Evolutionary conservation across 352 stramenopile species (phyloP).

Genomic region (Pythium vanterpoolii): DNA sequence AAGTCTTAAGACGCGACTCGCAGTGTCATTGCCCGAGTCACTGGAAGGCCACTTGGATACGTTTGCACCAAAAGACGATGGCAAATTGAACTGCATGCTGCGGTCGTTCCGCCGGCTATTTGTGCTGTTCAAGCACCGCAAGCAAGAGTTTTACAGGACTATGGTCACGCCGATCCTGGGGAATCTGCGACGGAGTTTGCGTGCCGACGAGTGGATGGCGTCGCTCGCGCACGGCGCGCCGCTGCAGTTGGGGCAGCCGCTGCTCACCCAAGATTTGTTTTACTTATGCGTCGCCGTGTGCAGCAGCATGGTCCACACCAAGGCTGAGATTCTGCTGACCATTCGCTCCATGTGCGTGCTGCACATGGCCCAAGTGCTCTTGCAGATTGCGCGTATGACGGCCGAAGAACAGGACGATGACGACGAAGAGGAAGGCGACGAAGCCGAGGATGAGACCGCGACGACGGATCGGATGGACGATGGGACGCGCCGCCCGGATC

Average conservation of each 20-base stretch:
- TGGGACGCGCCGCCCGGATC: conserved; percentile 31
- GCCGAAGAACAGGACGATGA: conserved; percentile 60
- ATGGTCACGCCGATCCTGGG: conserved; percentile 47
- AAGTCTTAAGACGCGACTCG: conserved; percentile 56
- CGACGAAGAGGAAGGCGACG: conserved; percentile 23
- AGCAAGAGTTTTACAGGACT: conserved; percentile 45
- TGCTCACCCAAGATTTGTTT: conserved; percentile 75
- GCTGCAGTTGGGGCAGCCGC: conserved; percentile 49
- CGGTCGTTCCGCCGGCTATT: conserved; percentile 51
- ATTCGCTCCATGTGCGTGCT: conserved; percentile 76
- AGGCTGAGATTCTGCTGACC: conserved; percentile 75
- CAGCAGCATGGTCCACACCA: conserved; percentile 72
- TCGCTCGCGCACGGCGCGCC: conserved; percentile 43
- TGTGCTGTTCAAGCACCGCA: conserved; percentile 53
- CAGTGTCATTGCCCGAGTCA: conserved; percentile 61
- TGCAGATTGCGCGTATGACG: conserved; percentile 54
- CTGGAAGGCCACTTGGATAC: conserved; percentile 65
- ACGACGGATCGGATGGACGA: conserved; percentile 19
- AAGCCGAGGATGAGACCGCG: conserved; percentile 18
- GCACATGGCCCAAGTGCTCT: conserved; percentile 73
- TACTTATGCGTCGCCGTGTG: conserved; percentile 72
- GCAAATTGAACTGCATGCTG: conserved; percentile 70
- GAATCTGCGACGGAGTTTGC: conserved; percentile 44
- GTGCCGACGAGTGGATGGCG: conserved; percentile 46
- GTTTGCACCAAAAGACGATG: conserved; percentile 72